A percentile compares a stretch with the other conserved stretches of the same genome.
Conservation (phyloP, 2,329 filamentous ascomycete genomes). For the Alternaria sp. region DNA sequence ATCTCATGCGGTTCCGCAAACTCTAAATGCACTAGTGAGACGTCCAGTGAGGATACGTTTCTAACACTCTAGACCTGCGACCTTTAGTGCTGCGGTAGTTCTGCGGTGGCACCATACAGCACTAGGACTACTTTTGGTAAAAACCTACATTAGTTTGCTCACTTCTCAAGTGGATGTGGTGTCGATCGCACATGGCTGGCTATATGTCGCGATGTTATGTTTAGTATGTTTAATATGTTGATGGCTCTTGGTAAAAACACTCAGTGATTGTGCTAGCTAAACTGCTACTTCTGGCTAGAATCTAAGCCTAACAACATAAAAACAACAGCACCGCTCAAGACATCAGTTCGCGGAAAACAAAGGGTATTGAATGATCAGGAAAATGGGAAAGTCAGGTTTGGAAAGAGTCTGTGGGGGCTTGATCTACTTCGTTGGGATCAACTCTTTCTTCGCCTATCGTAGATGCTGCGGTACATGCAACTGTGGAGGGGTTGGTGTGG, state of each 20-base stretch:
- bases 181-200: background rate
- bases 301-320: background rate
- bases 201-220: background rate
- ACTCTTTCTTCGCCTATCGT: background rate
- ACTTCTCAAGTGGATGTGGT: too few species aligned
- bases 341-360: conserved; percentile 17
- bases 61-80: background rate
- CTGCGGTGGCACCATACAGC: background rate
- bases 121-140: background rate
- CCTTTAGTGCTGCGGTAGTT: background rate
- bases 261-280: background rate
- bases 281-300: background rate
- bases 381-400: conserved; percentile 25
- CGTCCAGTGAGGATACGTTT: background rate
- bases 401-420: conserved; percentile 7
- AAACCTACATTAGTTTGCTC: background rate
- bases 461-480: background rate
- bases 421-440: background rate
- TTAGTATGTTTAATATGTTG: accelerated
- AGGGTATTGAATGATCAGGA: conserved; percentile 24
- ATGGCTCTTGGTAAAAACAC: background rate
- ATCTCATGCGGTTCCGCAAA: background rate
- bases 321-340: background rate
- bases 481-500: background rate
- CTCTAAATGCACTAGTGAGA: background rate